A percentile compares a stretch with the other conserved stretches of the same genome.
Conservation (phyloP, 768 basidiomycete species). For the Thelephora ganbajun region DNA sequence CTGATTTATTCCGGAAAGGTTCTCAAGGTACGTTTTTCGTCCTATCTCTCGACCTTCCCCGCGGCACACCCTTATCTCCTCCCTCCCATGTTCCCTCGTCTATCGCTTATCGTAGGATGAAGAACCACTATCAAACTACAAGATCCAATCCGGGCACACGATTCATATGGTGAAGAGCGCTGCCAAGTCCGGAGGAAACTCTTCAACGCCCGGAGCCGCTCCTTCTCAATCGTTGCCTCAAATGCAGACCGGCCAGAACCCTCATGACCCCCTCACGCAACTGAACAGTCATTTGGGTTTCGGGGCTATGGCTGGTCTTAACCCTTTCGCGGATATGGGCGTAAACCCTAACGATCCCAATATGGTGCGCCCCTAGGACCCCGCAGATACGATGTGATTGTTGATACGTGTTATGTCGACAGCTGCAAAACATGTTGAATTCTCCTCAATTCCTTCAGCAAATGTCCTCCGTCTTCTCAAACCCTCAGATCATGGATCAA, state of each 20-base stretch:
- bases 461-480: slow-evolving; percentile 77
- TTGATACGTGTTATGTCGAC: not conserved
- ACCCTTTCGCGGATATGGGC: slow-evolving; percentile 88
- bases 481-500: slow-evolving; percentile 83
- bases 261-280: slow-evolving; percentile 72
- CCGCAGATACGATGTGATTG: not conserved
- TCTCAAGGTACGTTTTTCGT: slow-evolving; percentile 23
- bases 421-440: slow-evolving; percentile 80
- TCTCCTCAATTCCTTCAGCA: slow-evolving; percentile 76
- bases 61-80: not conserved
- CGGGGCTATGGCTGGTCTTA: slow-evolving; percentile 72
- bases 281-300: slow-evolving; percentile 69
- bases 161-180: slow-evolving; percentile 91
- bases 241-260: slow-evolving; percentile 89
- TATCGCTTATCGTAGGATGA: slow-evolving; percentile 44
- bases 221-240: slow-evolving; percentile 51
- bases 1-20: slow-evolving; percentile 68
- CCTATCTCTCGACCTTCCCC: not conserved
- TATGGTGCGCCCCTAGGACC: slow-evolving; percentile 67
- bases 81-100: slow-evolving; percentile 1
- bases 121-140: slow-evolving; percentile 70
- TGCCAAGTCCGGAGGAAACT: slow-evolving; percentile 24
- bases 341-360: slow-evolving; percentile 89
- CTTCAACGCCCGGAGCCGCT: slow-evolving; percentile 23
- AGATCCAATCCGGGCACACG: slow-evolving; percentile 80